phyloP scores from a whole-genome alignment of 2,329 filamentous ascomycete genomes.

The Trichoderma sp. region DNA sequence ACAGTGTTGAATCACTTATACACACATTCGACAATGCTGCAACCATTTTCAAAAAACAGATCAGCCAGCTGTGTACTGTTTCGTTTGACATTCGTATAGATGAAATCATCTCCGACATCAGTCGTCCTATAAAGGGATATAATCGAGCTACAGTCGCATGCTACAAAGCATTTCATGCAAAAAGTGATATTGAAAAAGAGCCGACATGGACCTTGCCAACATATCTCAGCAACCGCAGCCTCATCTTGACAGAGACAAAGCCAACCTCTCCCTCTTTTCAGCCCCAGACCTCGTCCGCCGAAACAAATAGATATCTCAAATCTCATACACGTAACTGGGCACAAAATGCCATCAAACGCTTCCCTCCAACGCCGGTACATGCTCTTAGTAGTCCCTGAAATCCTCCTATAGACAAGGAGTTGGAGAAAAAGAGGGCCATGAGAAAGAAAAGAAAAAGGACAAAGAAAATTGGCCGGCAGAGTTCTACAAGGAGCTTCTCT shows the following conservation, averaged over 20 bases:
- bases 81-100: not conserved
- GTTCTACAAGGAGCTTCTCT: slow-evolving; percentile 46
- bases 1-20: not conserved
- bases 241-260: not conserved
- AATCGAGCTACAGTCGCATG: not conserved
- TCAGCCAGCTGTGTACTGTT: not conserved
- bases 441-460: not conserved
- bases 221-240: not conserved
- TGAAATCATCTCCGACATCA: not conserved
- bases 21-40: not conserved
- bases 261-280: not conserved
- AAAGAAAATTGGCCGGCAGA: not conserved
- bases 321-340: not conserved
- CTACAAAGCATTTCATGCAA: not conserved
- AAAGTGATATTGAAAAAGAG: not conserved
- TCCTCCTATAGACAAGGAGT: not conserved
- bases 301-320: not conserved
- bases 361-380: slow-evolving; percentile 15
- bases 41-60: not conserved
- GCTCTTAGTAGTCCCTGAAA: not conserved
- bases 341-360: slow-evolving; percentile 12
- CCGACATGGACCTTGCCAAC: not conserved
- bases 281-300: not conserved
- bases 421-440: not conserved
- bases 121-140: not conserved